Evolutionary conservation across 768 basidiomycete genomes (phyloP).

Genomic region (Auriscalpium vulgare): DNA sequence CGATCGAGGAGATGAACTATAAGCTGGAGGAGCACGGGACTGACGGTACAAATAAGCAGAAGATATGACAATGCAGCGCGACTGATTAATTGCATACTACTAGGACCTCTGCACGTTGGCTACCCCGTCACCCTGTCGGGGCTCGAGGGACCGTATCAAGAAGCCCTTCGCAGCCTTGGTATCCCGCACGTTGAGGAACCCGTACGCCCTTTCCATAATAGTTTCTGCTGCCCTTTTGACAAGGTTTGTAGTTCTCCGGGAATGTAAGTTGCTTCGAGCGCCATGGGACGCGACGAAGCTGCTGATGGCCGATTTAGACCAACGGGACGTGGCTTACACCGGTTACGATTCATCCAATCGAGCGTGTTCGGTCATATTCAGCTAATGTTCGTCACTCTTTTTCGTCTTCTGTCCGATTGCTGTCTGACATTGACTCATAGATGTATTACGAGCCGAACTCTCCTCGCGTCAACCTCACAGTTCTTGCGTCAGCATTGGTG

Average conservation of each 20-base stretch:
- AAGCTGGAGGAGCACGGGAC: constrained; percentile 5
- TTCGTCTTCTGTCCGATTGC: too few species aligned
- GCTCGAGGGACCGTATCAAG: constrained; percentile 2
- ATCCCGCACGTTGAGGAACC: not conserved
- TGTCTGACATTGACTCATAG: not conserved
- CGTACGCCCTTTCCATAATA: not conserved
- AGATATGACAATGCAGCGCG: too few species aligned
- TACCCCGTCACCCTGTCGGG: constrained; percentile 1
- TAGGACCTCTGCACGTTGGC: constrained; percentile 9
- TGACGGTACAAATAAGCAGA: not conserved
- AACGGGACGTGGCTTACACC: constrained; percentile 4
- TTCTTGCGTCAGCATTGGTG: constrained; percentile 14
- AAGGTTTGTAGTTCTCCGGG: constrained; percentile 4
- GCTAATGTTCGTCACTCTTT: constrained; percentile 3
- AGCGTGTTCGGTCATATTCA: constrained; percentile 5
- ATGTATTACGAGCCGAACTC: constrained; percentile 17
- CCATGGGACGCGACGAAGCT: too few species aligned
- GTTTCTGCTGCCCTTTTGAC: not conserved
- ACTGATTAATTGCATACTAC: not conserved
- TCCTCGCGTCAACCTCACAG: constrained; percentile 14
- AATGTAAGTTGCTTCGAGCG: constrained; percentile 1
- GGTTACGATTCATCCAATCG: constrained; percentile 1
- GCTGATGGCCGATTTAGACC: not conserved
- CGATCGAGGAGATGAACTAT: constrained; percentile 1
- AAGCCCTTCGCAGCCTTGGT: not conserved